A percentile compares a stretch with the other conserved stretches of the same genome.
Conservation (phyloP, 2,329 filamentous ascomycete genomes). For the Diaporthe eres region DNA sequence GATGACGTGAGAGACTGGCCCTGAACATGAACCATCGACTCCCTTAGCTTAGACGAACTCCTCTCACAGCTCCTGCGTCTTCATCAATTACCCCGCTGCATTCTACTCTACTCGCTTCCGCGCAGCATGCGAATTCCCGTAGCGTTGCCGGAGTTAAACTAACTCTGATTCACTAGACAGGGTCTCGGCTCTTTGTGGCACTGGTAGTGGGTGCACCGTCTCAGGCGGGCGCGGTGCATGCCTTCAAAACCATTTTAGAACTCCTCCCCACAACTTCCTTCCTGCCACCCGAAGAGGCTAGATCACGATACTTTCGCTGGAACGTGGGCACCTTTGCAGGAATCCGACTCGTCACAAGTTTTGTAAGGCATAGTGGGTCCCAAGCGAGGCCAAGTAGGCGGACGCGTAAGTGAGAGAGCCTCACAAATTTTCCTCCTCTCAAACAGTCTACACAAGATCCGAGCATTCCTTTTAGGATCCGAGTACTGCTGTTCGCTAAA, state of each 20-base stretch:
- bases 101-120: too few relatives aligned
- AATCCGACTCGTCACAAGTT: conserved; percentile 2
- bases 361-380: not conserved
- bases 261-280: conserved; percentile 8
- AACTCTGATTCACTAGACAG: not conserved
- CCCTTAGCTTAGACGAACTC: conserved; percentile 7
- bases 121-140: not conserved
- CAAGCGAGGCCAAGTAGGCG: not conserved
- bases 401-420: not conserved
- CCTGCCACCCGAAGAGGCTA: conserved; percentile 3
- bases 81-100: not conserved
- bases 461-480: not conserved
- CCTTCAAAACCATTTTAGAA: conserved; percentile 7
- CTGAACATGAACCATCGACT: not conserved
- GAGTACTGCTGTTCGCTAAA: not conserved
- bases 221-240: conserved; percentile 20
- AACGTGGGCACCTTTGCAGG: not conserved
- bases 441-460: not conserved
- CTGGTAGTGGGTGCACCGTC: not conserved
- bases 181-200: conserved; percentile 5
- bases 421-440: not conserved
- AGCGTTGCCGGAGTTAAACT: not conserved
- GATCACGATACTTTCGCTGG: not conserved
- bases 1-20: conserved; percentile 25
- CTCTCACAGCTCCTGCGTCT: not conserved